Evolutionary conservation across 805 yeast species (phyloP).

Genomic region (Zygosaccharomyces bailii): DNA sequence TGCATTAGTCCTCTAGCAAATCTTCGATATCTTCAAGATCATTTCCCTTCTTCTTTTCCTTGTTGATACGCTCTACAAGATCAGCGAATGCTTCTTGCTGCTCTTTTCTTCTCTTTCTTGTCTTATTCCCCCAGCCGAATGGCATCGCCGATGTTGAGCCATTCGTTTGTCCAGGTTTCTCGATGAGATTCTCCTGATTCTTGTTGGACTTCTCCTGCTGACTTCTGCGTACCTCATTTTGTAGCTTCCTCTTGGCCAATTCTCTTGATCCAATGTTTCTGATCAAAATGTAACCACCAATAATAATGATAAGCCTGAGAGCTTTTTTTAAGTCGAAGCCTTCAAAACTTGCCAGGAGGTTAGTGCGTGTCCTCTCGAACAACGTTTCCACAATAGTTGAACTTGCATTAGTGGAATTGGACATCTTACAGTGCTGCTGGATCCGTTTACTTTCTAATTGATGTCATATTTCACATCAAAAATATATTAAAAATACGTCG

Average conservation of each 20-base stretch:
- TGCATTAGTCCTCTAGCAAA: constrained; percentile 52
- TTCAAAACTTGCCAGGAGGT: constrained; percentile 20
- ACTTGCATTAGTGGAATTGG: background rate
- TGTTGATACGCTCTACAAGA: constrained; percentile 40
- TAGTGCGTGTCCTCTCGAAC: constrained; percentile 17
- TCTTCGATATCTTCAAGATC: constrained; percentile 71
- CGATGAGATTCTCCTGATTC: constrained; percentile 36
- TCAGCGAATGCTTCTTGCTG: constrained; percentile 55
- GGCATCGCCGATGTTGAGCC: constrained; percentile 38
- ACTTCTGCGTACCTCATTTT: constrained; percentile 42
- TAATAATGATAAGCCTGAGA: constrained; percentile 41
- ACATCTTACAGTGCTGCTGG: background rate
- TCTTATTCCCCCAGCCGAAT: constrained; percentile 81
- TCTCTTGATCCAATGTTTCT: constrained; percentile 56
- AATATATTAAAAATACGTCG: background rate
- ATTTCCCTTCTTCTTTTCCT: constrained; percentile 42
- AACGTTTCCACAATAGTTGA: constrained; percentile 3
- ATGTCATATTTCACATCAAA: no score
- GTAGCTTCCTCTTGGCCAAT: constrained; percentile 57
- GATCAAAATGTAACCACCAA: constrained; percentile 61
- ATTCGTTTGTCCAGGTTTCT: constrained; percentile 36
- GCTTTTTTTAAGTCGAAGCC: constrained; percentile 19
- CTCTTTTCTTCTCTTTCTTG: constrained; percentile 55
- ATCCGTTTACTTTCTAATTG: no score
- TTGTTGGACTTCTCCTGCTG: constrained; percentile 32